phyloP scores from a whole-genome alignment of 2,329 filamentous ascomycete genomes.

The Aureobasidium sp. region DNA sequence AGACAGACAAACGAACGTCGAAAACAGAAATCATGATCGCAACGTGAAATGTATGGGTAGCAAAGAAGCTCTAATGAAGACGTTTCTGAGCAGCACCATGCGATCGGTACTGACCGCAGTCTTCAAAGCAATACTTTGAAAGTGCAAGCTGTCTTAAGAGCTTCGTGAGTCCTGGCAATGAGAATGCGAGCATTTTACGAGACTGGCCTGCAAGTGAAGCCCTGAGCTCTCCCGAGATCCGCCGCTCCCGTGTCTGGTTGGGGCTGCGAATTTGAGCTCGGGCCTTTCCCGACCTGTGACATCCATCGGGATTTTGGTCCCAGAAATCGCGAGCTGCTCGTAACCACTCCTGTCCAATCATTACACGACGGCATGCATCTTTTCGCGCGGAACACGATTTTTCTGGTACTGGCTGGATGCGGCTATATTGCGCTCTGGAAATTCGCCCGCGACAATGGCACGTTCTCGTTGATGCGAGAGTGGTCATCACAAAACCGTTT shows the following conservation, averaged over 20 bases:
- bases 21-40: background rate
- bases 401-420: background rate
- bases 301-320: background rate
- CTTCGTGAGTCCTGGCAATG: too few relatives aligned
- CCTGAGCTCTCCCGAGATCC: too few relatives aligned
- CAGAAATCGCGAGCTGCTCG: background rate
- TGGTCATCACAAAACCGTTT: constrained; percentile 5
- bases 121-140: too few relatives aligned
- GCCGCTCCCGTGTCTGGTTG: too few relatives aligned
- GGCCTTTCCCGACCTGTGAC: background rate
- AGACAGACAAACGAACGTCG: background rate
- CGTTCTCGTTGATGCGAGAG: background rate
- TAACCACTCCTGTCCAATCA: background rate
- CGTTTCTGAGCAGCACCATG: too few relatives aligned
- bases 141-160: too few relatives aligned
- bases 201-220: too few relatives aligned
- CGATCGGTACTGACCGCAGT: too few relatives aligned
- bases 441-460: constrained; percentile 3
- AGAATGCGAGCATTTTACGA: too few relatives aligned
- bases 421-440: constrained; percentile 8
- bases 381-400: background rate
- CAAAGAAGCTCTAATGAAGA: too few relatives aligned
- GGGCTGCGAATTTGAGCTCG: background rate
- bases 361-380: background rate
- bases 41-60: background rate